Evolutionary conservation across 768 basidiomycete genomes (phyloP).

Genomic region (Mycena epipterygia): DNA sequence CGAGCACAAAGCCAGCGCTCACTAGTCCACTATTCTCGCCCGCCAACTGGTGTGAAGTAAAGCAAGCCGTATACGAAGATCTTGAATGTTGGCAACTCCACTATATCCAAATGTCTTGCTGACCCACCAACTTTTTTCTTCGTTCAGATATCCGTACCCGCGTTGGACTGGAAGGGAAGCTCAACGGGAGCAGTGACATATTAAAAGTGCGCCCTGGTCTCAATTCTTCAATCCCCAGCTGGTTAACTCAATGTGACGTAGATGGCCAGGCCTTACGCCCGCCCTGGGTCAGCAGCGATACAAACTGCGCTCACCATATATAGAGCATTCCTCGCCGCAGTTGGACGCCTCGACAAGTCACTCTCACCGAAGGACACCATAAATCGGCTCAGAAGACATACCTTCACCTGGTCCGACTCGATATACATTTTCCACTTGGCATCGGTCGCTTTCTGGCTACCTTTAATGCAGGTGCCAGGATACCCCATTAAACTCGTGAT

Average conservation of each 20-base stretch:
- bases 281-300: conserved; percentile 16
- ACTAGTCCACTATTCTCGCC: too few species aligned
- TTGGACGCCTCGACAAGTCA: conserved; percentile 81
- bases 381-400: conserved; percentile 67
- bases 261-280: conserved; percentile 31
- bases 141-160: not conserved
- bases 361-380: conserved; percentile 79
- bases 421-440: conserved; percentile 76
- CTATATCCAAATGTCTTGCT: not conserved
- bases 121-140: not conserved
- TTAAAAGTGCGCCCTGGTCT: conserved; percentile 2
- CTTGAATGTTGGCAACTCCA: not conserved
- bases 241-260: not conserved
- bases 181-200: not conserved
- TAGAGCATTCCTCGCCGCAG: conserved; percentile 71
- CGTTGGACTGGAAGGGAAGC: not conserved
- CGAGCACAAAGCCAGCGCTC: too few species aligned
- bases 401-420: conserved; percentile 68
- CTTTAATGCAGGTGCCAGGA: conserved; percentile 76
- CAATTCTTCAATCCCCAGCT: not conserved
- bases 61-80: too few species aligned
- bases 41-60: too few species aligned
- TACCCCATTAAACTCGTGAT: conserved; percentile 85
- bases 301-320: conserved; percentile 20
- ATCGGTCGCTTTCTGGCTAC: conserved; percentile 78